Evolutionary conservation across 768 basidiomycete species (phyloP).

Genomic region (Trametes maxima): DNA sequence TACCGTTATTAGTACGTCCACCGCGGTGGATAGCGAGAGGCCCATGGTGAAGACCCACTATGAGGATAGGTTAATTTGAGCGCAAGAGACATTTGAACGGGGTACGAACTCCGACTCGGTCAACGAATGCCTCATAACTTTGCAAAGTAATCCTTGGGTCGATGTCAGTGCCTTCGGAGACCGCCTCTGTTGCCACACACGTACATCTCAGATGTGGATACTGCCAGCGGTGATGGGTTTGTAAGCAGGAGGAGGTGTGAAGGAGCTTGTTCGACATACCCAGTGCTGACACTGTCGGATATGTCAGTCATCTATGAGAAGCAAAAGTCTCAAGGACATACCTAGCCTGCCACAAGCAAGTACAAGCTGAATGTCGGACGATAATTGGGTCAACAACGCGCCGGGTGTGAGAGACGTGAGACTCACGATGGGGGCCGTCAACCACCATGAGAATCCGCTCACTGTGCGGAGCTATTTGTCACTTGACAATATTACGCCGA

Average conservation of each 20-base stretch:
- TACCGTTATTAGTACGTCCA: slow-evolving; percentile 31
- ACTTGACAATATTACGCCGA: not conserved
- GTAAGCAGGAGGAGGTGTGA: not conserved
- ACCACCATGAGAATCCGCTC: slow-evolving; percentile 21
- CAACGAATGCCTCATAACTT: slow-evolving; percentile 23
- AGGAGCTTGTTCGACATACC: not conserved
- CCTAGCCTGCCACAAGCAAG: slow-evolving; percentile 17
- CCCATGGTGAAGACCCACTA: slow-evolving; percentile 36
- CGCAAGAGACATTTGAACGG: not conserved
- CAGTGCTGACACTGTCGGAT: slow-evolving; percentile 4
- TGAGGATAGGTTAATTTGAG: not conserved
- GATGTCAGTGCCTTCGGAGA: not conserved
- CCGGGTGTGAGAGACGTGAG: not conserved
- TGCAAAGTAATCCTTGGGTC: slow-evolving; percentile 17
- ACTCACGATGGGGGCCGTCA: slow-evolving; percentile 20
- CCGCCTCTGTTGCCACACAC: not conserved
- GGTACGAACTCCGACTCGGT: slow-evolving; percentile 22
- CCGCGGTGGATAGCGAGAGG: slow-evolving; percentile 26
- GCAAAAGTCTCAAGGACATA: not conserved
- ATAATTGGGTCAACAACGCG: not conserved
- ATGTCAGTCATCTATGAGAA: not conserved
- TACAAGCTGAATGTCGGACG: not conserved
- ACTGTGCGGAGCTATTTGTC: slow-evolving; percentile 14
- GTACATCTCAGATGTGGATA: slow-evolving; percentile 23
- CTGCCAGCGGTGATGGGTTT: not conserved